These are phyloP conservation scores for Xerocomus brunneocitrinus DNA, from an alignment of 768 basidiomycete species.

Conservation along the genomic window DNA sequence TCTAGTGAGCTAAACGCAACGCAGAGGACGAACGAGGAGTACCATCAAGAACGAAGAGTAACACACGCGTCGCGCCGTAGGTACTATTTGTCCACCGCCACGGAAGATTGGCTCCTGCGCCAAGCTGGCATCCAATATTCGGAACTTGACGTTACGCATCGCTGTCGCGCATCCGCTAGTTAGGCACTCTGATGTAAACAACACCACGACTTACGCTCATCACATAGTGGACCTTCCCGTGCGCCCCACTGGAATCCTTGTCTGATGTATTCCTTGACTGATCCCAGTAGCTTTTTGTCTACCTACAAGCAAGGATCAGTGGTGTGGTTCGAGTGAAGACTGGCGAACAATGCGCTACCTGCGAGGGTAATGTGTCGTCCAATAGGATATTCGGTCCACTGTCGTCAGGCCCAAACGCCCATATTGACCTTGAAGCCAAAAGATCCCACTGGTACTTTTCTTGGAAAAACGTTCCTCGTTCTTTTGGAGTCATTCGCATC, in stretches of 20 bases:
- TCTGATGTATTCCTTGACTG: conserved; percentile 92
- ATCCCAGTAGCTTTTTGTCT: conserved; percentile 86
- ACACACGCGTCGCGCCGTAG: conserved; percentile 96
- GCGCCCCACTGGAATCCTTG: conserved; percentile 99
- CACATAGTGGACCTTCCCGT: conserved; percentile 94
- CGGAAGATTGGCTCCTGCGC: conserved; percentile 97
- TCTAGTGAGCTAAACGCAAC: background rate
- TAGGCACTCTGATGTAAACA: background rate
- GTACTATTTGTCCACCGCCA: conserved; percentile 97
- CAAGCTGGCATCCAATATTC: conserved; percentile 85
- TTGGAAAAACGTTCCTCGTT: conserved; percentile 93
- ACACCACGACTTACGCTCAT: conserved; percentile 77
- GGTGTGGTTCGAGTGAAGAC: background rate
- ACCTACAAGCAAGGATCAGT: conserved; percentile 43
- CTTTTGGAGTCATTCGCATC: conserved; percentile 93
- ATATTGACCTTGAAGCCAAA: conserved; percentile 95
- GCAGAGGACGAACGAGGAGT: conserved; percentile 12
- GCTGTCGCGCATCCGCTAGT: conserved; percentile 44
- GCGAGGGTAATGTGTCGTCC: conserved; percentile 94
- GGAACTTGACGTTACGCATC: conserved; percentile 98
- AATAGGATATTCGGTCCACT: conserved; percentile 89
- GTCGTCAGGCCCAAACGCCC: conserved; percentile 99
- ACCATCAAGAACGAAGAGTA: conserved; percentile 99
- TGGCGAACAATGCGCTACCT: conserved; percentile 43
- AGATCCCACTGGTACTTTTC: conserved; percentile 98